A percentile compares a stretch with the other conserved stretches of the same genome.
phyloP scores from a whole-genome alignment of 225 moss, liverwort and hornwort species.

The Straminergon stramineum region DNA sequence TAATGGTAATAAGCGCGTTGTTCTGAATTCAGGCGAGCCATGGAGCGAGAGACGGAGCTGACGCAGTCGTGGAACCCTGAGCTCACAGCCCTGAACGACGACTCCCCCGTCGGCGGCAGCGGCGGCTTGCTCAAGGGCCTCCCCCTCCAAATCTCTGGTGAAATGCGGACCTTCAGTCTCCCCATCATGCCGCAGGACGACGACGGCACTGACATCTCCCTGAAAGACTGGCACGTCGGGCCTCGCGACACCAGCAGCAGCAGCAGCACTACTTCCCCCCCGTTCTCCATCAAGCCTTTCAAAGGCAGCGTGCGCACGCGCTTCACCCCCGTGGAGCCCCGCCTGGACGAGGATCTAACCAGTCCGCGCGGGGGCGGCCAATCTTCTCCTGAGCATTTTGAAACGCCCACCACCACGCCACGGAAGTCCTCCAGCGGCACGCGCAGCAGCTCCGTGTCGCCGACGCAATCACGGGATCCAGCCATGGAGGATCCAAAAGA shows the following conservation, averaged over 20 bases:
- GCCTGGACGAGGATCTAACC: slow-evolving; percentile 17
- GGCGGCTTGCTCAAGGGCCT: slow-evolving; percentile 21
- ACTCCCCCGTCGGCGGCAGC: neutral
- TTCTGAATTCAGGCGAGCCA: neutral
- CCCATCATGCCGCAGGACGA: slow-evolving; percentile 21
- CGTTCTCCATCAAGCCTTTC: slow-evolving; percentile 26
- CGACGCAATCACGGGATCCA: neutral
- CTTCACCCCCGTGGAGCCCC: slow-evolving; percentile 27
- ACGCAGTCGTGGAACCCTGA: slow-evolving; percentile 30
- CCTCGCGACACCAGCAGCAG: neutral
- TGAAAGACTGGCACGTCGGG: slow-evolving; percentile 42
- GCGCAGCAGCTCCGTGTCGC: slow-evolving; percentile 17
- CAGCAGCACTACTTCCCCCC: neutral
- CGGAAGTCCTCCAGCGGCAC: slow-evolving; percentile 17
- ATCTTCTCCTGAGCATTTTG: slow-evolving; percentile 28
- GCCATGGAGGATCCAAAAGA: neutral
- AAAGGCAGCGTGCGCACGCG: slow-evolving; percentile 37
- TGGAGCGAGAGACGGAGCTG: slow-evolving; percentile 43
- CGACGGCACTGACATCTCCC: slow-evolving; percentile 34
- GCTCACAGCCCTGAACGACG: neutral
- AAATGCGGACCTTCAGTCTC: slow-evolving; percentile 24
- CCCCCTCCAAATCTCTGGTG: slow-evolving; percentile 13
- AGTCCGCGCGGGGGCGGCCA: slow-evolving; percentile 12
- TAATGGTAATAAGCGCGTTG: too few relatives aligned
- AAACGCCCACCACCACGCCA: slow-evolving; percentile 28